Conservation (phyloP, 805 yeast genomes). For the Starmerella geochares region DNA sequence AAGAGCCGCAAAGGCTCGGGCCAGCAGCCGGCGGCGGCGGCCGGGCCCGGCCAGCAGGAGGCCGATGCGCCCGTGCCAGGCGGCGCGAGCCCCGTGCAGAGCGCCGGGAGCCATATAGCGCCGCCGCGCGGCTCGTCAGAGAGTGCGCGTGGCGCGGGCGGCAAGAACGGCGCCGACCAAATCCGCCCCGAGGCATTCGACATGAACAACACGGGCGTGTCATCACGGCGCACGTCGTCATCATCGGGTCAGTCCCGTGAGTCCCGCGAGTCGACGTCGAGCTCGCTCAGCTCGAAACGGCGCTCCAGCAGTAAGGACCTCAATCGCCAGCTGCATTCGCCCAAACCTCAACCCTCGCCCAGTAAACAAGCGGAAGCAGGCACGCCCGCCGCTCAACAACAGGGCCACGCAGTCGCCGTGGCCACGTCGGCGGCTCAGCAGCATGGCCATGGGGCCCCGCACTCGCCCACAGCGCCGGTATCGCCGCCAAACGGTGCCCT, state of each 20-base stretch:
- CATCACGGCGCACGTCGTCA: conserved; percentile 23
- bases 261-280: conserved; percentile 13
- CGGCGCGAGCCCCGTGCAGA: not conserved
- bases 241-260: conserved; percentile 11
- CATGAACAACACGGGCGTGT: conserved; percentile 26
- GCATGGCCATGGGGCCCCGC: not conserved
- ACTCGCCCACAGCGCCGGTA: conserved; percentile 1
- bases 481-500: not conserved
- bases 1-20: conserved; percentile 22
- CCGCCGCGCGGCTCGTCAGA: conserved; percentile 1
- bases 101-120: not conserved
- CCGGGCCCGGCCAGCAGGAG: conserved; percentile 7
- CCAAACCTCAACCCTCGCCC: conserved; percentile 11
- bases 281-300: conserved; percentile 12
- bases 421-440: not conserved
- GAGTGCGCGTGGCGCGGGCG: conserved; percentile 12
- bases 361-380: conserved; percentile 6
- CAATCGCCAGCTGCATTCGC: conserved; percentile 10
- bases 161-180: conserved; percentile 15
- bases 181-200: conserved; percentile 29
- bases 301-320: conserved; percentile 13
- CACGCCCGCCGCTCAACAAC: not conserved
- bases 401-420: not conserved
- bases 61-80: not conserved
- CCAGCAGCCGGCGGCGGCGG: not conserved